Conservation (phyloP, 306 rosid genomes). For the Carpinus viminea region DNA sequence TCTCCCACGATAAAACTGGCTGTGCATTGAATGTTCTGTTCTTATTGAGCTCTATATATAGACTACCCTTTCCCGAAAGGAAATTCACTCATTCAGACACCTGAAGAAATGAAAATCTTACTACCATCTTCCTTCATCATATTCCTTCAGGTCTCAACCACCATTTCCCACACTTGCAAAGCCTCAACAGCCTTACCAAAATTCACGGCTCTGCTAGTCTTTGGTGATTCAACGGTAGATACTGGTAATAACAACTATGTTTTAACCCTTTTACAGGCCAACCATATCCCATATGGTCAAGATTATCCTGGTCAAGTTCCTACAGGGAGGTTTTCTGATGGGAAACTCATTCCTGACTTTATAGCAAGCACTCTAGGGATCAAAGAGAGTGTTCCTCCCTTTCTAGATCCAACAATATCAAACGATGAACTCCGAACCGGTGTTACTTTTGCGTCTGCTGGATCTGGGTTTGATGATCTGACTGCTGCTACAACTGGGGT, state of each 20-base stretch:
- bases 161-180: conserved; percentile 30
- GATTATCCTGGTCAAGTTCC: conserved; percentile 58
- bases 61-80: background rate
- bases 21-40: background rate
- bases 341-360: conserved; percentile 55
- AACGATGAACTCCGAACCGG: conserved; percentile 51
- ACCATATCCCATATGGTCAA: conserved; percentile 56
- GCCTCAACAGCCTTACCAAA: conserved; percentile 25
- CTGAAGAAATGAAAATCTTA: background rate
- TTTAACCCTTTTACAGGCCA: conserved; percentile 38
- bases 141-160: conserved; percentile 29
- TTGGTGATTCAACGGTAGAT: conserved; percentile 70
- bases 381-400: conserved; percentile 65
- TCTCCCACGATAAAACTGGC: background rate
- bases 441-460: conserved; percentile 55
- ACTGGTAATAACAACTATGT: conserved; percentile 69
- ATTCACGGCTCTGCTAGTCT: conserved; percentile 51
- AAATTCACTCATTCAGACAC: background rate
- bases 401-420: conserved; percentile 43
- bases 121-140: conserved; percentile 4
- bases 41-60: background rate
- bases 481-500: conserved; percentile 31
- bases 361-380: conserved; percentile 46
- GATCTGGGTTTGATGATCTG: conserved; percentile 54
- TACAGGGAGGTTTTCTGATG: conserved; percentile 66